Base-by-base conservation (phyloP, 2,329 filamentous ascomycete species). In the Fusarium solani-melongenae region DNA sequence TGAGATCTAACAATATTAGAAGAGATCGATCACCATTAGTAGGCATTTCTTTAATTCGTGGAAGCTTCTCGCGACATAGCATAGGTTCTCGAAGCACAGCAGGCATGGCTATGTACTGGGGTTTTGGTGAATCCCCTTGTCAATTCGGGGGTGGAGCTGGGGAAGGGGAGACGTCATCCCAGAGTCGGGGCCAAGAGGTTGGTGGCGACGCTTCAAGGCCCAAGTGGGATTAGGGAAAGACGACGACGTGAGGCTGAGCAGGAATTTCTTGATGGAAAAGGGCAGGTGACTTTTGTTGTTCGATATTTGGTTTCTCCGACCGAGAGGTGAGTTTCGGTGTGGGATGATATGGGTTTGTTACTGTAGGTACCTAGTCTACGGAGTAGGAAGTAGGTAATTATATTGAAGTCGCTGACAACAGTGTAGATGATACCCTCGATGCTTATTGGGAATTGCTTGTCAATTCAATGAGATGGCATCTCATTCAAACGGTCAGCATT, bases 221-320 rank as follows among this genome's bases (percentile, higher is more conserved):
- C 33, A 60, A 64, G 61, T 57, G 62, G 49, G 34, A n/a, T 29
- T 38, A 61, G 59, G 62, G 17, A 31, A 68, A 38, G 58, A 62
- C 62, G 59, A 73, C 62, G 58, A 67, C 15, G 38, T 62, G 72
- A 72, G 72, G 71, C 72, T 74, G 34, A 74, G 68, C 59, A 69
- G 58, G 34, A 29, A 29, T 66, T 58, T 51, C 34, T 33, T 36
- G 51, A 56, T 24, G 53, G 27, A 53, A 57, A 10, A 44, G 38
- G 60, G 44, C 60, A 71, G 39, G 70, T 46, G 44, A 64, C 58
- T 46, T 46, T 27, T n/a, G 10, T 49, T 27, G 24, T 17, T 46
- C 22, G 14, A 46, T 24, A 7, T 41, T 44, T 7, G 12, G 20
- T 8, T 8, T 24, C 11, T 44, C 39, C 20, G 39, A 41, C 39